Percentiles rank a stretch among this genome's conserved stretches.
Evolutionary conservation across 2,329 filamentous ascomycete genomes (phyloP).

Genomic region (Fusarium armeniacum): DNA sequence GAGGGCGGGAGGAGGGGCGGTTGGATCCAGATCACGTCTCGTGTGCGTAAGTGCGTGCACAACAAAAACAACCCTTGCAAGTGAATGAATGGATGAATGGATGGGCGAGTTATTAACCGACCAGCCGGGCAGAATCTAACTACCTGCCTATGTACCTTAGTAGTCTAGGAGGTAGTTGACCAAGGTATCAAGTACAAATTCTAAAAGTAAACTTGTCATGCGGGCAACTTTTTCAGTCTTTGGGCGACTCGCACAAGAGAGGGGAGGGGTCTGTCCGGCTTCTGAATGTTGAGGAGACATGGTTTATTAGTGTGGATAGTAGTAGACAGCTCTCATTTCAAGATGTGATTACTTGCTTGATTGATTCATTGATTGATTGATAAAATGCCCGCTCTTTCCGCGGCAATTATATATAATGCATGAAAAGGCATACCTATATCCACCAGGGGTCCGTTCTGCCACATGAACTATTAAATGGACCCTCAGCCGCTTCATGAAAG

Average conservation of each 20-base stretch:
- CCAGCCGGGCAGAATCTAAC: slow-evolving; percentile 4
- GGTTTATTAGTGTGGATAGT: slow-evolving; percentile 14
- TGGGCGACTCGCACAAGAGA: slow-evolving; percentile 21
- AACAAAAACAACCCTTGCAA: slow-evolving; percentile 34
- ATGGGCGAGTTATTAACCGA: slow-evolving; percentile 22
- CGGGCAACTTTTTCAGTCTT: slow-evolving; percentile 15
- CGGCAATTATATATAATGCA: slow-evolving; percentile 16
- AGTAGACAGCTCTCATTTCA: not conserved
- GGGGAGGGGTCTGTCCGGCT: slow-evolving; percentile 11
- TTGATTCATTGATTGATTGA: not conserved
- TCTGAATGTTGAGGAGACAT: slow-evolving; percentile 25
- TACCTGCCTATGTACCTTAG: not conserved
- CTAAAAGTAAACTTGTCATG: slow-evolving; percentile 20
- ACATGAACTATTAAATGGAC: slow-evolving; percentile 17
- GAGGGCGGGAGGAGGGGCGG: slow-evolving; percentile 17
- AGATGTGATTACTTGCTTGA: slow-evolving; percentile 4
- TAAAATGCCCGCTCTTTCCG: slow-evolving; percentile 15
- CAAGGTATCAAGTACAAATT: slow-evolving; percentile 8
- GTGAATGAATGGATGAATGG: slow-evolving; percentile 7
- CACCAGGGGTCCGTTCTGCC: slow-evolving; percentile 22
- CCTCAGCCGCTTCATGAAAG: not conserved
- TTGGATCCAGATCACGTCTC: slow-evolving; percentile 37
- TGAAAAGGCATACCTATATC: not conserved
- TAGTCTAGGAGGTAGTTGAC: not conserved
- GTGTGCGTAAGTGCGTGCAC: slow-evolving; percentile 22